Percentiles rank a stretch among this genome's conserved stretches.
These are phyloP conservation scores for Populus alba DNA, from an alignment of 345 rosid genomes.

Conservation along the genomic window DNA sequence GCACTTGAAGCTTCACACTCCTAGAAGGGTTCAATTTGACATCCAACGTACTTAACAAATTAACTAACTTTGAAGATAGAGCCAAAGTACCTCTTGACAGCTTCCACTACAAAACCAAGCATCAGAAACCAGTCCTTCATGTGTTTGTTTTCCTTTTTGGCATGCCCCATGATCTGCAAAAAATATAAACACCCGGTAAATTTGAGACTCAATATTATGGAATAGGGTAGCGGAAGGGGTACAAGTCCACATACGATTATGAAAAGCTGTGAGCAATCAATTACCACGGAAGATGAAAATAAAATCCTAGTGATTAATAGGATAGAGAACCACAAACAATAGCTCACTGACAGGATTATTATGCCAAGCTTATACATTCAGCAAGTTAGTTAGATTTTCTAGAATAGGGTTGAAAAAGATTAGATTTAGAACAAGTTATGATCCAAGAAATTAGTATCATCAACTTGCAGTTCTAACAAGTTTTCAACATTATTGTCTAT, in stretches of 20 bases:
- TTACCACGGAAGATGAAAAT: neutral
- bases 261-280: neutral
- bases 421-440: neutral
- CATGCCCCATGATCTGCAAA: slow-evolving; percentile 74
- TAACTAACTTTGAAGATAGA: slow-evolving; percentile 5
- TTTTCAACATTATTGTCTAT: neutral
- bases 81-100: slow-evolving; percentile 64
- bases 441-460: neutral
- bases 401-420: neutral
- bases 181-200: slow-evolving; percentile 16
- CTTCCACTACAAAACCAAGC: slow-evolving; percentile 65
- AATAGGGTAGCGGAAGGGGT: neutral
- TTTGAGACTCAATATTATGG: slow-evolving; percentile 11
- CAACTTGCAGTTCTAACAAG: neutral
- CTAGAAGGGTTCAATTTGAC: neutral
- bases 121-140: slow-evolving; percentile 42
- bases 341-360: neutral
- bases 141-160: slow-evolving; percentile 35
- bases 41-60: slow-evolving; percentile 1
- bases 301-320: neutral
- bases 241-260: neutral
- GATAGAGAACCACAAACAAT: neutral
- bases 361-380: no score
- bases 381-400: no score
- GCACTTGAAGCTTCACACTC: neutral